Base-by-base conservation (phyloP, 306 rosid genomes). In the Trifolium pratense region DNA sequence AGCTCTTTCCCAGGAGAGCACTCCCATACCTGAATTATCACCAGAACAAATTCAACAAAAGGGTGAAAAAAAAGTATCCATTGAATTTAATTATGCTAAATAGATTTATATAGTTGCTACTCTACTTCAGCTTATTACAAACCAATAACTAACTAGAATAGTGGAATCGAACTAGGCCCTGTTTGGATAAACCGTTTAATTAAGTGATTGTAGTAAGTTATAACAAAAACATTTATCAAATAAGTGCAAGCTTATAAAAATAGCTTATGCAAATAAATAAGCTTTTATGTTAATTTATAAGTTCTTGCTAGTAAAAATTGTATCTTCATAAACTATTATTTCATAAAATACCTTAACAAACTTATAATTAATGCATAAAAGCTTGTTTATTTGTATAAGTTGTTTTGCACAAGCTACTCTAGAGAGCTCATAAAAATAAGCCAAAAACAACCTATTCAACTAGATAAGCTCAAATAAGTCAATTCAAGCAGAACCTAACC, bases 1-100 rank as follows among this genome's bases (percentile, higher is more conserved):
- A 84, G 46, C 80, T 87, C 86, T 75, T 89, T 88, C 65, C 90
- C 97, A 70, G 91, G 59, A 57, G 91, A 63, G 78, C 98, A 94
- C 71, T 94, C 98, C 97, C 94, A 94, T 72, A 80, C 75, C 98
- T 94, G 84, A 32, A 31, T 29, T 29, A 59, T 31, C 21, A 31
- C 21, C 39, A 1, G 1, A 31, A 59, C 42, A 59, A 59, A 59
- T 14, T 26, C 9, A 26, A 58, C 20, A 29, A 6, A 57, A 57
- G 18, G 9, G 63, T 1, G 3, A 25, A 26, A 23, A 58, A 15
- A 55, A 15, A 29, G 39, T 36, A 7, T 26, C 20, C 5, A 26
- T 58, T 58, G 9, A 58, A 58, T 14, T 58, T 9, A 52, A 52
- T 52, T 9, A 18, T 17, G 13, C 9, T 23, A 23, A 23, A 56